Evolutionary conservation across 345 rosid genomes (phyloP), one percentile per base, ranked within the genome.

Genomic region (Citrus unshiu): DNA sequence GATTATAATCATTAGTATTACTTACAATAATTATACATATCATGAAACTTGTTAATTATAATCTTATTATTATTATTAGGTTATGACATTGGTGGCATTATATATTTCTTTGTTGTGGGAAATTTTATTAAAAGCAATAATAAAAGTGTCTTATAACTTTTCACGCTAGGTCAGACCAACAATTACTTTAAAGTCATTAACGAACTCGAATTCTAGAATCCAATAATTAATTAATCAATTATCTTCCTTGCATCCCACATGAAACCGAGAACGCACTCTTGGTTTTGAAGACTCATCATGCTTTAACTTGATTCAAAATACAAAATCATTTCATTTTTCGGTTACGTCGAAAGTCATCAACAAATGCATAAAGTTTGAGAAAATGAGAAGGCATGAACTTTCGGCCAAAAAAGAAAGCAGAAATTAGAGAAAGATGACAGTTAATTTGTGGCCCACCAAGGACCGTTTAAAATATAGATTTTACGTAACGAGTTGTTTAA

Each of bases 201-300:
- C 29, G 6, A 61, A 62, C 67, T 62, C 9, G 2, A 30, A 30
- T 59, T n/a, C 62, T n/a, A 59, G 27, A 59, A 59, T 64, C 39
- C 6, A 64, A 64, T 29, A 63, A 63, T 63, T 70, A 29, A 63
- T 63, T 70, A 70, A 70, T 46, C 37, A 49, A 70, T 49, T 70
- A 49, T 70, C 19, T 46, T 18, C 39, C 73, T 49, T 70, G 7
- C 32, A 71, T 29, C 37, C n/a, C 63, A 54, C 4, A 3, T 19
- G 75, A 72, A 30, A 72, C 34, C 32, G 30, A 72, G 30, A 32
- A 56, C 9, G 21, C 19, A 4, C 27, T 56, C 18, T 21, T 72
- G 9, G 0, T 16, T 56, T 57, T 9, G 30, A 54, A 72, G 27
- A 1, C 39, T 32, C 25, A 57, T 72, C 21, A n/a, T 72, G 64